Conservation (phyloP, 1,284 basidiomycete genomes). For the Austroboletus niveus region DNA sequence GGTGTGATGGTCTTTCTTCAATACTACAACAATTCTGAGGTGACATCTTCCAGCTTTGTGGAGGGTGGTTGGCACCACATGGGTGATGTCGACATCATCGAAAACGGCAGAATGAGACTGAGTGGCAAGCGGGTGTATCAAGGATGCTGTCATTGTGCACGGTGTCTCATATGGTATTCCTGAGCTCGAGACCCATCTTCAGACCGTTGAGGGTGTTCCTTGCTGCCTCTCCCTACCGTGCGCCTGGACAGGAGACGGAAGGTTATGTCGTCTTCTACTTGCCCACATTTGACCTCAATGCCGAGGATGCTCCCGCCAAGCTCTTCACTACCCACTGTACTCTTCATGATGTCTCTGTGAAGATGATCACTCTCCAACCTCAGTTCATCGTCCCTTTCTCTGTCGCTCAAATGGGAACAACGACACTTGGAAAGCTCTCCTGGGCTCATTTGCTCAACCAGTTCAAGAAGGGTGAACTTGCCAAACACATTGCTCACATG, state of each 20-base stretch:
- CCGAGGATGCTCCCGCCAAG: constrained; percentile 18
- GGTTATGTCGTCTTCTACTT: constrained; percentile 33
- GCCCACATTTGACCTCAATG: constrained; percentile 23
- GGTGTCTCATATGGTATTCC: constrained; percentile 45
- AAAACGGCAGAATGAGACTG: constrained; percentile 38
- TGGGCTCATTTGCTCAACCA: no score
- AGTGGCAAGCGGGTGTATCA: constrained; percentile 44
- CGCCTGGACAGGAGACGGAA: constrained; percentile 32
- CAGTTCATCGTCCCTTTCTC: no score
- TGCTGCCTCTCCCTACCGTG: constrained; percentile 36
- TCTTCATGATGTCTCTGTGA: constrained; percentile 20
- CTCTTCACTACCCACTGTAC: constrained; percentile 18
- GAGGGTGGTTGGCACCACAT: constrained; percentile 45
- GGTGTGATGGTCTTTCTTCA: no score
- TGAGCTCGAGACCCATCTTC: constrained; percentile 42
- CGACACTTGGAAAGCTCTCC: no score
- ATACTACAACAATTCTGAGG: constrained; percentile 41
- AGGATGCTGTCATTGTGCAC: constrained; percentile 46
- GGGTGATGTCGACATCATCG: constrained; percentile 40
- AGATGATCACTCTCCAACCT: no score
- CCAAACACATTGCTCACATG: no score
- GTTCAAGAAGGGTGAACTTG: no score
- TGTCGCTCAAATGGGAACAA: no score
- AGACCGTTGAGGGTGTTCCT: constrained; percentile 40
- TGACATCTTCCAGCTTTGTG: constrained; percentile 38